Evolutionary conservation across 2,329 filamentous ascomycete species (phyloP).

Genomic region (Seiridium cupressi): DNA sequence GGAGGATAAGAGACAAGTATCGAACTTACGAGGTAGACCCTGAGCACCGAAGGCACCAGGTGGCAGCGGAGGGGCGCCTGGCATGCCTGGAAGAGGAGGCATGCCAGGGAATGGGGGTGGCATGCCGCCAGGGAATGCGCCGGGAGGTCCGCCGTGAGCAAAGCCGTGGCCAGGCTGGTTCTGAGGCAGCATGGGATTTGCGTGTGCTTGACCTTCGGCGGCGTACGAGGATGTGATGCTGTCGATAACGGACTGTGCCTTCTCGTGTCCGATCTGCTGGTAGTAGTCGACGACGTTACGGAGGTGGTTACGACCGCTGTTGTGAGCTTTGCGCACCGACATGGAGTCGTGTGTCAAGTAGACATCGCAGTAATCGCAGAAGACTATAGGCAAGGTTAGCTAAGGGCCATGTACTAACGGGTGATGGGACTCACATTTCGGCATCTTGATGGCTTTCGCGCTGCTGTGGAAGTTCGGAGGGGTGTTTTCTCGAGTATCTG

Average conservation of each 20-base stretch:
- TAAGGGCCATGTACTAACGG: slow-evolving; percentile 20
- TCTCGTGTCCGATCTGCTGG: slow-evolving; percentile 98
- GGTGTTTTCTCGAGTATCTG: neutral
- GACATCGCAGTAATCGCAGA: slow-evolving; percentile 99
- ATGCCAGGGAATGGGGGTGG: slow-evolving; percentile 16
- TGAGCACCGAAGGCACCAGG: slow-evolving; percentile 21
- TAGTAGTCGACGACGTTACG: slow-evolving; percentile 99
- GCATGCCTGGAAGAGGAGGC: slow-evolving; percentile 34
- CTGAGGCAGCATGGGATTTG: slow-evolving; percentile 78
- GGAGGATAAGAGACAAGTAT: neutral
- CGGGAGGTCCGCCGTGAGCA: slow-evolving; percentile 43
- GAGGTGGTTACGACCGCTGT: slow-evolving; percentile 92
- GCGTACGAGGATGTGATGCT: slow-evolving; percentile 95
- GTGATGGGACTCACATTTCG: slow-evolving; percentile 69
- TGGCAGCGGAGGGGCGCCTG: slow-evolving; percentile 4
- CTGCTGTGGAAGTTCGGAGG: neutral
- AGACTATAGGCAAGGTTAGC: slow-evolving; percentile 53
- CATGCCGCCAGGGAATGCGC: slow-evolving; percentile 37
- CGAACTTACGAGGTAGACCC: slow-evolving; percentile 52
- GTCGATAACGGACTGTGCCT: slow-evolving; percentile 97
- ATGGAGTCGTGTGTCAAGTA: slow-evolving; percentile 99
- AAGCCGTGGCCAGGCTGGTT: slow-evolving; percentile 57
- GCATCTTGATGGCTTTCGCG: slow-evolving; percentile 58
- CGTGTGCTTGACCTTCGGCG: slow-evolving; percentile 83
- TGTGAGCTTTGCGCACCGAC: slow-evolving; percentile 99